Percentiles rank a stretch among this genome's conserved stretches.
phyloP scores from a whole-genome alignment of 2,329 filamentous ascomycete genomes.

The Chaetomiaceae sp. region DNA sequence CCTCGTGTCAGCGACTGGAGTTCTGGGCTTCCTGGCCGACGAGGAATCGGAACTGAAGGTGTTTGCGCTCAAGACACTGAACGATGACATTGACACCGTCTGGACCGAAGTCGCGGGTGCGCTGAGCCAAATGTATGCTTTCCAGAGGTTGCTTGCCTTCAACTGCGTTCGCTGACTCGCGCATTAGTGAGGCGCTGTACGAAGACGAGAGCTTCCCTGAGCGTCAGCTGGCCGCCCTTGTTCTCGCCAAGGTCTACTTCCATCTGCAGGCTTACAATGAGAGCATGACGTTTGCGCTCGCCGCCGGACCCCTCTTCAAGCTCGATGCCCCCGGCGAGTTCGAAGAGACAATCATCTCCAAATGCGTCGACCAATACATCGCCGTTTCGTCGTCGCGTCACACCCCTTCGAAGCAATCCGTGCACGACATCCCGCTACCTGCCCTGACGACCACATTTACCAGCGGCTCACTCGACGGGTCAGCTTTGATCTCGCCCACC shows the following conservation, averaged over 20 bases:
- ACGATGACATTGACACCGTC: constrained; percentile 92
- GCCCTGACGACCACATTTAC: constrained; percentile 77
- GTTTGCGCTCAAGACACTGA: constrained; percentile 90
- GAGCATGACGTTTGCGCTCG: constrained; percentile 96
- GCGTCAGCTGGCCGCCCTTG: constrained; percentile 86
- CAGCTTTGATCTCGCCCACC: constrained; percentile 74
- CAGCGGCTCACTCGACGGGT: constrained; percentile 58
- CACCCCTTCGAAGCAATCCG: constrained; percentile 38
- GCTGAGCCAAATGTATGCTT: constrained; percentile 77
- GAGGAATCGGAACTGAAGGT: constrained; percentile 90
- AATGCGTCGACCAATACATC: constrained; percentile 97
- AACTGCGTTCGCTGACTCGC: constrained; percentile 10
- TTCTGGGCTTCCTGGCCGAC: constrained; percentile 91
- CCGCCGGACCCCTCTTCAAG: constrained; percentile 91
- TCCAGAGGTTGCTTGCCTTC: constrained; percentile 1
- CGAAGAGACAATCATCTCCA: constrained; percentile 97
- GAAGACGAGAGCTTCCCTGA: constrained; percentile 94
- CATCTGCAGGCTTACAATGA: constrained; percentile 98
- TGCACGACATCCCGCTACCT: constrained; percentile 45
- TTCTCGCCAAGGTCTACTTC: constrained; percentile 97
- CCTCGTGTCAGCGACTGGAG: constrained; percentile 86
- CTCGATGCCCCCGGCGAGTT: constrained; percentile 88
- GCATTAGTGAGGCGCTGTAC: constrained; percentile 81
- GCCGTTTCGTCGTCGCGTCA: constrained; percentile 56
- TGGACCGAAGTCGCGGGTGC: constrained; percentile 96